These are phyloP conservation scores for Cryptococcus sp. DNA, from an alignment of 1,284 basidiomycete genomes.

Conservation along the genomic window DNA sequence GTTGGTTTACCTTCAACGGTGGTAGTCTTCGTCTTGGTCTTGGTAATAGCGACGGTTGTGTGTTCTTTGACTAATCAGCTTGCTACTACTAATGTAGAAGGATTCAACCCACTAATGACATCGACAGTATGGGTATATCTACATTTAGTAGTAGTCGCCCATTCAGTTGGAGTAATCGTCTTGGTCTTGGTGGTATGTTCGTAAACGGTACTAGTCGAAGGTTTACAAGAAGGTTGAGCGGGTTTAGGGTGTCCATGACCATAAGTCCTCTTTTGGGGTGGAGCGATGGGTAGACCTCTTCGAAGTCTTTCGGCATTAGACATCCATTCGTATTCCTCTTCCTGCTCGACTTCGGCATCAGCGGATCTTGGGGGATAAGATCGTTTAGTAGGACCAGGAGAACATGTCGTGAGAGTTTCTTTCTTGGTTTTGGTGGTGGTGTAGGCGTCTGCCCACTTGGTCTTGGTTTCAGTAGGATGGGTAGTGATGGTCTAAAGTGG, in stretches of 20 bases:
- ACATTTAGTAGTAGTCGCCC: constrained; percentile 4
- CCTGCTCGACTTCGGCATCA: not conserved
- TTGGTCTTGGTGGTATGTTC: not conserved
- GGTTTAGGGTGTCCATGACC: not conserved
- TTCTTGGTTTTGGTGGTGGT: constrained; percentile 2
- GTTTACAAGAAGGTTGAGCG: constrained; percentile 1
- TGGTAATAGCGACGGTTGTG: not conserved
- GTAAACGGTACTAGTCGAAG: not conserved
- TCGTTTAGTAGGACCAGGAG: not conserved
- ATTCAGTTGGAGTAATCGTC: constrained; percentile 3
- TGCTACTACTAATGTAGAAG: not conserved
- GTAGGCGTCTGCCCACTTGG: not conserved
- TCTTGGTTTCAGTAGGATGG: not conserved
- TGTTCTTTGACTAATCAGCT: not conserved
- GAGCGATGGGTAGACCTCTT: constrained; percentile 4
- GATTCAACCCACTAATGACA: not conserved
- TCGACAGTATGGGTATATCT: constrained; percentile 4
- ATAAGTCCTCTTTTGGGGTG: not conserved
- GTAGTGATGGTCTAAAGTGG: not conserved
- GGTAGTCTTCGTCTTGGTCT: constrained; percentile 4
- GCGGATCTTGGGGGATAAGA: not conserved
- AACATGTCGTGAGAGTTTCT: not conserved
- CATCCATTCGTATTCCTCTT: not conserved
- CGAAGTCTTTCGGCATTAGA: constrained; percentile 8
- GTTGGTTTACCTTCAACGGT: not conserved